A percentile compares a stretch with the other conserved stretches of the same genome.
phyloP scores from a whole-genome alignment of 139 green algal genomes.

The Coelastrella sp. region DNA sequence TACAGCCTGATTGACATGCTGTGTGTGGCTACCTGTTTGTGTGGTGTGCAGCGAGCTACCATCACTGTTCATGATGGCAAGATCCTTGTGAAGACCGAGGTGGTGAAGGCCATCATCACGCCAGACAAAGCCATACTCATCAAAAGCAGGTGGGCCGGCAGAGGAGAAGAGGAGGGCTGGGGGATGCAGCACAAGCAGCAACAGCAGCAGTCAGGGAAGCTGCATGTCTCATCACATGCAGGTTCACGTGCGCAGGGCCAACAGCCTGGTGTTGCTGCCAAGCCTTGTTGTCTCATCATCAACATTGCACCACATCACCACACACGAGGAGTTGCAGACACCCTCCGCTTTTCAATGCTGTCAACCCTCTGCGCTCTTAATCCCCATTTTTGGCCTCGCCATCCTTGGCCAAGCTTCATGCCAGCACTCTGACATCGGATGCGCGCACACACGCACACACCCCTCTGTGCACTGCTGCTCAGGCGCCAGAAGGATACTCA shows the following conservation, averaged over 20 bases:
- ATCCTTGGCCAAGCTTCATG: neutral
- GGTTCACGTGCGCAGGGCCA: no score
- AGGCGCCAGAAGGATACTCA: slow-evolving; percentile 25
- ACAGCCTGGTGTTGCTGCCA: neutral
- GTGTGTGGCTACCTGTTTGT: neutral
- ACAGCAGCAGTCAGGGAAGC: no score
- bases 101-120: slow-evolving; percentile 64
- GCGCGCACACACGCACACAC: neutral
- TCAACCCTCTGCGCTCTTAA: no score
- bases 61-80: slow-evolving; percentile 58
- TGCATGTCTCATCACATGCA: no score
- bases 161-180: no score
- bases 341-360: no score
- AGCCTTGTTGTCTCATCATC: neutral
- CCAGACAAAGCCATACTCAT: slow-evolving; percentile 58
- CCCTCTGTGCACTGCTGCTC: neutral
- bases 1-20: no score
- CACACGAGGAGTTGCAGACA: no score
- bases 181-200: no score
- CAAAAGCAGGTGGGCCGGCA: slow-evolving; percentile 51
- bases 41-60: slow-evolving; percentile 54
- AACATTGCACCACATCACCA: neutral
- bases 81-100: slow-evolving; percentile 68
- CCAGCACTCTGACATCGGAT: neutral
- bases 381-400: no score